Evolutionary conservation across 768 basidiomycete genomes (phyloP).

Genomic region (Polyporus arcularius): DNA sequence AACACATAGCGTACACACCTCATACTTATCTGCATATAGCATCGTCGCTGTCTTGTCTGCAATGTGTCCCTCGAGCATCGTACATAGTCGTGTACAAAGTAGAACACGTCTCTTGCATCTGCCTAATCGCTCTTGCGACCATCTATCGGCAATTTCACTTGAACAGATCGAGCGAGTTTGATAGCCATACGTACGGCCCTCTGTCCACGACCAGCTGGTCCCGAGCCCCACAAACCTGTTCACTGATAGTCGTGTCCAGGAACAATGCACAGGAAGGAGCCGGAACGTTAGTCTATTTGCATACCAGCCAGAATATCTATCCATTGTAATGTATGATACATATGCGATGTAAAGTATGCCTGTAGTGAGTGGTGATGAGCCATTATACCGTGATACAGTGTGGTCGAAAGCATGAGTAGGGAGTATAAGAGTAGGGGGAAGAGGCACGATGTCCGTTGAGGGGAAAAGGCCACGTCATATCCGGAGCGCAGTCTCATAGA

Average conservation of each 20-base stretch:
- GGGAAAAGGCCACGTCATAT: slow-evolving; percentile 38
- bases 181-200: neutral
- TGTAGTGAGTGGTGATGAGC: slow-evolving; percentile 10
- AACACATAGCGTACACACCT: neutral
- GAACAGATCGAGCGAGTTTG: neutral
- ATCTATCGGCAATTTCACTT: neutral
- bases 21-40: neutral
- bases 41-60: neutral
- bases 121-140: neutral
- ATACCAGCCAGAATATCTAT: slow-evolving; percentile 9
- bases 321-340: slow-evolving; percentile 14
- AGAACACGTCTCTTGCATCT: no score
- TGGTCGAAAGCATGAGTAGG: slow-evolving; percentile 9
- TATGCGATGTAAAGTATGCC: slow-evolving; percentile 8
- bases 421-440: neutral
- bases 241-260: no score
- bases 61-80: neutral
- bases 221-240: no score
- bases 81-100: neutral
- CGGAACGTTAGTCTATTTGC: neutral
- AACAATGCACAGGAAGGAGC: no score
- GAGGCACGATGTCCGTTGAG: neutral
- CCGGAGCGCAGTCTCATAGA: slow-evolving; percentile 83
- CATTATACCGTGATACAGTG: slow-evolving; percentile 10
- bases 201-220: no score